Conservation (phyloP, 192 early-diverging fungal genomes). For the Jimgerdemannia lactiflua region DNA sequence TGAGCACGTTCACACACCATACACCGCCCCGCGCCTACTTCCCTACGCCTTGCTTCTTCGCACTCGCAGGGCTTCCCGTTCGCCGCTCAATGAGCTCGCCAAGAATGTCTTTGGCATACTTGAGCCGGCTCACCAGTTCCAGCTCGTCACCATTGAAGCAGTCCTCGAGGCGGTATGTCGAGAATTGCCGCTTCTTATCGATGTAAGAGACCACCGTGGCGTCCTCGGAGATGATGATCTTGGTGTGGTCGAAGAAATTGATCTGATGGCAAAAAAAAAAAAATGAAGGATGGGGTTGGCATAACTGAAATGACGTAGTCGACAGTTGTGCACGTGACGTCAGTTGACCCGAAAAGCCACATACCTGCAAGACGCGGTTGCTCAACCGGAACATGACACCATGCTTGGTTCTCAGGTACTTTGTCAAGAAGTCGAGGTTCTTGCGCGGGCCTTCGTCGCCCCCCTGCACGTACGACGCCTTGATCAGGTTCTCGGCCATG, state of each 20-base stretch:
- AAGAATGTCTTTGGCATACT: constrained; percentile 4
- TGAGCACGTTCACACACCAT: too few relatives aligned
- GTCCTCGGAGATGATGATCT: background rate
- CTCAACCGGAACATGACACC: constrained; percentile 66
- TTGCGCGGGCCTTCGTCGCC: background rate
- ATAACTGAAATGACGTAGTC: background rate
- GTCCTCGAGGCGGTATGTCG: background rate
- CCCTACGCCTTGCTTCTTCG: background rate
- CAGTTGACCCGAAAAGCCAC: background rate
- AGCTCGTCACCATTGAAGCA: background rate
- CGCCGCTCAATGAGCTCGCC: background rate
- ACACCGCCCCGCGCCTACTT: background rate
- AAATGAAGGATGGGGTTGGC: background rate
- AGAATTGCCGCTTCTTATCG: background rate
- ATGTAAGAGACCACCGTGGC: background rate
- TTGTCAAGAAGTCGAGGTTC: constrained; percentile 56
- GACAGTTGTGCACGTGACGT: background rate
- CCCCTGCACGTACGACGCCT: constrained; percentile 12
- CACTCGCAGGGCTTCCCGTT: background rate
- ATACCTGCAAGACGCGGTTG: constrained; percentile 67
- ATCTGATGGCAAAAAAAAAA: background rate
- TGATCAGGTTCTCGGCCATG: constrained; percentile 54
- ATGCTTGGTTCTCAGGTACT: constrained; percentile 59
- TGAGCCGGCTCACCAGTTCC: background rate
- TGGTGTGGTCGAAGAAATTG: constrained; percentile 4